phyloP scores from a whole-genome alignment of 1,284 basidiomycete genomes.

The Jaminaea rosea region DNA sequence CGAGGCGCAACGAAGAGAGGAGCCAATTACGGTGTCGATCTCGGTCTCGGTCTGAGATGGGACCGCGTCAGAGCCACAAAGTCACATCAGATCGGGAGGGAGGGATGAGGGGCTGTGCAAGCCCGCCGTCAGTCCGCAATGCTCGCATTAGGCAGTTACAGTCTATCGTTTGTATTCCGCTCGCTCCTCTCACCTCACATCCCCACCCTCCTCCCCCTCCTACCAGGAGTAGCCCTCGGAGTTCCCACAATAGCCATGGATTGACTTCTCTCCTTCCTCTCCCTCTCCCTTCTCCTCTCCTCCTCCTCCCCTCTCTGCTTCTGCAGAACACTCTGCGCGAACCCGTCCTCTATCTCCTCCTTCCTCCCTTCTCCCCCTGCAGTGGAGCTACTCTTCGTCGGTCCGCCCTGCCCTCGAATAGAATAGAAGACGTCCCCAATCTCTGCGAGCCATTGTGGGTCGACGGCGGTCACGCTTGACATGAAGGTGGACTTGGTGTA shows the following conservation, averaged over 20 bases:
- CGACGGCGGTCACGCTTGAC: conserved; percentile 44
- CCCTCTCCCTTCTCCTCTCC: background rate
- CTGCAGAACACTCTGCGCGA: background rate
- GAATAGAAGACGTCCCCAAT: conserved; percentile 6
- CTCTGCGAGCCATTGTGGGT: conserved; percentile 46
- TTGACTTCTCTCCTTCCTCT: background rate
- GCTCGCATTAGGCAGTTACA: background rate
- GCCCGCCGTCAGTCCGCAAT: background rate
- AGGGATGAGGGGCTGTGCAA: background rate
- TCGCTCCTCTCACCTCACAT: background rate
- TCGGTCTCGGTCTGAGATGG: too few species aligned
- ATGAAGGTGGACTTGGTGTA: conserved; percentile 31
- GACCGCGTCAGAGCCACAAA: too few species aligned
- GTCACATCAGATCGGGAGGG: background rate
- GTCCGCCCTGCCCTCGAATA: background rate
- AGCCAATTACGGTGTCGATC: too few species aligned
- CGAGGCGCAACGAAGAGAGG: too few species aligned
- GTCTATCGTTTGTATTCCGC: background rate
- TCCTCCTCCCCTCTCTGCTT: background rate
- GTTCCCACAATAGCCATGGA: background rate
- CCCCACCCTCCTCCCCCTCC: too few species aligned
- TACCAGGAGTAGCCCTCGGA: too few species aligned
- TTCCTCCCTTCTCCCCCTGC: background rate
- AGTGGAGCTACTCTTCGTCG: background rate
- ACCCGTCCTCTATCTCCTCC: background rate